Evolutionary conservation across 2,329 filamentous ascomycete species (phyloP), one percentile per base, ranked within the genome.

Genomic region (Beauveria asiatica): DNA sequence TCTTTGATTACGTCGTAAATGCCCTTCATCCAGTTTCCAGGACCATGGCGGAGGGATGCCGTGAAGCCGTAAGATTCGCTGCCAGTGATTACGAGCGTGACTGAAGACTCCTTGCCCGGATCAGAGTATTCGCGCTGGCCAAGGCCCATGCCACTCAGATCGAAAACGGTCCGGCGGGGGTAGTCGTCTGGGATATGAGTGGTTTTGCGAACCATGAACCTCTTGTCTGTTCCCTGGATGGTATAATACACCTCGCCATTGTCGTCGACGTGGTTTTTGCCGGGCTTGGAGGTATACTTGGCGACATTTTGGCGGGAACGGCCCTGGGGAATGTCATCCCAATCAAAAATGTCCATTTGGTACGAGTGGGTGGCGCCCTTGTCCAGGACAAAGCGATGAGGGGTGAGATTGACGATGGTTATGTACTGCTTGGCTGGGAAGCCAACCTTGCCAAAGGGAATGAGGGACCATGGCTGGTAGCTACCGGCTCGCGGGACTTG

Each of bases 81-180:
- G 19, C 72, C 72, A 0, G 72, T 72, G 46, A 74, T 72, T 19
- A 74, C 70, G 3, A 74, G 63, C 0, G 70, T 70, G 1, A 73
- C 70, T 1, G 70, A 62, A 0, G 67, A 64, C 39, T 71, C 65
- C 16, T 67, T 65, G 9, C 67, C 70, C 0, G 71, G 70, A 56
- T 70, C 68, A 19, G 65, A 63, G 52, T 73, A 72, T 51, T 73
- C 72, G 17, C 72, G 67, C 60, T 70, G 68, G 10, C 71, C 71
- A 6, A 70, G 61, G 9, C 68, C 66, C 70, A 73, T 71, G 30
- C 70, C 70, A 7, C 62, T 67, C 21, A 70, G 58, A 45, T 70
- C 68, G 19, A 73, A 62, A 1, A 72, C 65, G 8, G 70, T 67
- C 4, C 70, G 65, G 1, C 64, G 63, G 0, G 65, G 66, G 55